Base-by-base conservation (phyloP, 139 green algal species). In the Micromonas commoda region DNA sequence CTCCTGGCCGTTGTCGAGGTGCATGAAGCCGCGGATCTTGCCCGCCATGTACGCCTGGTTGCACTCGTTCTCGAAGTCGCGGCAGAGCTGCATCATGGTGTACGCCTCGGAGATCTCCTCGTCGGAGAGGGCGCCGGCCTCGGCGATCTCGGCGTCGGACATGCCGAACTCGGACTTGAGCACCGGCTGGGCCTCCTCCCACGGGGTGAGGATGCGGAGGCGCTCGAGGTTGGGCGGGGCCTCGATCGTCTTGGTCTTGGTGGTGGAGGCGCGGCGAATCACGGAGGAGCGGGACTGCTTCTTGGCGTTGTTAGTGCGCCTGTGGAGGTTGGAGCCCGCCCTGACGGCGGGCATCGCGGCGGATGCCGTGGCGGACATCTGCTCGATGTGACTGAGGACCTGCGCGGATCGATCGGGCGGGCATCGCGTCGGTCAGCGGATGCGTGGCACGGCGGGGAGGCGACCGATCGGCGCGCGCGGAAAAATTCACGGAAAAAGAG, bases 11-110 rank as follows among this genome's bases (percentile, higher is more conserved):
- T 80, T 80, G 37, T 80, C 74, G 20, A 80, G 31, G 64, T 80
- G 74, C 74, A 80, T 80, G 61, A 80, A 80, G 26, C 74, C 74
- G 24, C 74, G 74, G 63, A 80, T 80, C 63, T 80, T 80, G 20
- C 74, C 74, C 13, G 28, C 51, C 74, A 80, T 80, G 64, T 80
- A 80, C 74, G 61, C 35, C 37, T 80, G 74, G 61, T 64, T 66
- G 61, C 74, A 80, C 64, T 80, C 74, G 63, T 80, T 80, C 31
- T 80, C 74, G 53, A 80, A 80, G 51, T 72, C 74, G 26, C 74
- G 61, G 63, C 63, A 80, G 3, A 80, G 26, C 74, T 74, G 63
- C 74, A 80, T 80, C 74, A 73, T 80, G 19, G 60, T 23, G 33
- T 80, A 80, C 61, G 74, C 74, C n/a, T 73, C 73, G 26, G 5